These are phyloP conservation scores for Gynandropsis gynandra DNA, from an alignment of 345 rosid species.

Conservation along the genomic window DNA sequence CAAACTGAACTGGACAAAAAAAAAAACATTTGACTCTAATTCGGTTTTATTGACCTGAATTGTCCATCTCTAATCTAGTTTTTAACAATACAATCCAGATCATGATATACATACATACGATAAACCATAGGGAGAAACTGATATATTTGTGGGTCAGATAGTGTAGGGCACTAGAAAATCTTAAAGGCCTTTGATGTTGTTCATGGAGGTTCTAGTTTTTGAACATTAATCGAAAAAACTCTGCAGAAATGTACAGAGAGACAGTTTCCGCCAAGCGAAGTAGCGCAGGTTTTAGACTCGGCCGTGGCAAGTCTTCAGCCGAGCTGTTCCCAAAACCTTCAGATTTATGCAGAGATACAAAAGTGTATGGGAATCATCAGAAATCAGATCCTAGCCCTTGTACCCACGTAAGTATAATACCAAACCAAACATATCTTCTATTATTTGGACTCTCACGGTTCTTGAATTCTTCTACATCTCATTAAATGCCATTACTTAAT, in stretches of 20 bases:
- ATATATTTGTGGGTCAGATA: not conserved
- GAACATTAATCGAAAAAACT: constrained; percentile 4
- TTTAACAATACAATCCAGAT: too few species aligned
- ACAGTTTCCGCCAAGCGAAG: constrained; percentile 73
- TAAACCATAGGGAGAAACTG: too few species aligned
- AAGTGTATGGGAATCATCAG: constrained; percentile 77
- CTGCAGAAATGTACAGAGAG: constrained; percentile 85
- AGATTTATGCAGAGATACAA: constrained; percentile 75
- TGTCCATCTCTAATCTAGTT: too few species aligned
- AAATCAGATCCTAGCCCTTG: constrained; percentile 57
- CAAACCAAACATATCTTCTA: constrained; percentile 14
- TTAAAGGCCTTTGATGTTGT: not conserved
- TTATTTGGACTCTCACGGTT: too few species aligned
- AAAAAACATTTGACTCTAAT: too few species aligned
- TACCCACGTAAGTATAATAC: constrained; percentile 37
- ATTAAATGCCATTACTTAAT: too few species aligned
- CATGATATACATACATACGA: too few species aligned
- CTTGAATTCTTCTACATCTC: too few species aligned
- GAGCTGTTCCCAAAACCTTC: constrained; percentile 63
- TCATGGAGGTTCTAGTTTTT: constrained; percentile 9
- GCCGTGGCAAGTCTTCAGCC: constrained; percentile 75
- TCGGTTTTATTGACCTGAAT: too few species aligned
- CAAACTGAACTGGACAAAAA: too few species aligned
- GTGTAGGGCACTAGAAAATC: constrained; percentile 7
- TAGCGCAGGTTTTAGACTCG: constrained; percentile 67